Percentiles rank a stretch among this genome's conserved stretches.
These are phyloP conservation scores for Globisporangium abappressorium DNA, from an alignment of 352 stramenopile genomes.

Conservation along the genomic window DNA sequence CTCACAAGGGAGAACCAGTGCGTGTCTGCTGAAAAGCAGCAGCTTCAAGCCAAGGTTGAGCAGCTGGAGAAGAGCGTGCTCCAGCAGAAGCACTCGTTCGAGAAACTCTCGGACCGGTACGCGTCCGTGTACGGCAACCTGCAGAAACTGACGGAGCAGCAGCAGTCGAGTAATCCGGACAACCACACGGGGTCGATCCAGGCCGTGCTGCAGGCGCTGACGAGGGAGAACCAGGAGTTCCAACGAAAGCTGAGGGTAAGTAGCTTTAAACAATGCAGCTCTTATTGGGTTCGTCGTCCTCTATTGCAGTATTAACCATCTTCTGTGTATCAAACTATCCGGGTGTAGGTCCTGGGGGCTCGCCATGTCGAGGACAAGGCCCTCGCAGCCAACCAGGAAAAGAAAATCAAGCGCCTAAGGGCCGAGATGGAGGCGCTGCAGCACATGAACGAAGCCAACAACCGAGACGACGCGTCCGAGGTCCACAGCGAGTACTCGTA, in stretches of 20 bases:
- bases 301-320: background rate
- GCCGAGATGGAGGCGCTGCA: conserved; percentile 75
- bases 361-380: conserved; percentile 59
- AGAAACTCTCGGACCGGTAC: conserved; percentile 66
- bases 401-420: conserved; percentile 63
- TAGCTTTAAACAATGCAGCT: background rate
- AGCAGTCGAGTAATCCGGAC: conserved; percentile 18
- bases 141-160: conserved; percentile 49
- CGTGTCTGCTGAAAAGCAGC: conserved; percentile 31
- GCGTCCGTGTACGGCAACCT: conserved; percentile 49
- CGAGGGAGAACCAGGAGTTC: conserved; percentile 71
- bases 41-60: conserved; percentile 35
- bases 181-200: conserved; percentile 27
- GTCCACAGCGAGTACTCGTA: conserved; percentile 17
- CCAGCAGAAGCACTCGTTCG: conserved; percentile 57
- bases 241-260: conserved; percentile 53
- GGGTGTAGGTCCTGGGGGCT: conserved; percentile 50
- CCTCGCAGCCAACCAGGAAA: conserved; percentile 51
- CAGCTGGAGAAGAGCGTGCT: conserved; percentile 44
- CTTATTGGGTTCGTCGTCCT: background rate
- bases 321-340: background rate
- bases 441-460: conserved; percentile 60
- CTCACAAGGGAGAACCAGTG: conserved; percentile 39
- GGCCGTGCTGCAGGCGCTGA: conserved; percentile 47
- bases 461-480: conserved; percentile 26